A percentile compares a stretch with the other conserved stretches of the same genome.
Conservation (phyloP, 345 rosid species). For the Syzygium aromaticum region DNA sequence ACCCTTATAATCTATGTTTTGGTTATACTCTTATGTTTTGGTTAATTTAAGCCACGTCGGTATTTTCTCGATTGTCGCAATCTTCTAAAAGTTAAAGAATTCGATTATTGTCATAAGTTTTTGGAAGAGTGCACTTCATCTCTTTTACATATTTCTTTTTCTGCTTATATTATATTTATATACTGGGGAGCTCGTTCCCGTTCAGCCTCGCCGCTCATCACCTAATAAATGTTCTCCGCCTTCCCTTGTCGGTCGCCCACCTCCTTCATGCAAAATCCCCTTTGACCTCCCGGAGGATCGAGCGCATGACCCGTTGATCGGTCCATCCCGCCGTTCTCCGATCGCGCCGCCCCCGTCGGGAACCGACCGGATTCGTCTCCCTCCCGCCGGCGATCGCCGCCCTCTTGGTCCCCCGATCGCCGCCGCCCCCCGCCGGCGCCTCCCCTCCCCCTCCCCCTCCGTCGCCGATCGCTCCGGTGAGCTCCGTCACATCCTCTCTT, state of each 20-base stretch:
- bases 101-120: neutral
- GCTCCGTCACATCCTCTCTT: neutral
- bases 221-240: neutral
- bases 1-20: fast-evolving
- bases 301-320: neutral
- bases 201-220: neutral
- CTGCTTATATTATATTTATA: too few relatives aligned
- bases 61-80: neutral
- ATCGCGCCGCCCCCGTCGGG: neutral
- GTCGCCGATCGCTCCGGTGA: neutral
- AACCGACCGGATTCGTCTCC: neutral
- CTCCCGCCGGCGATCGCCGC: neutral
- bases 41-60: neutral
- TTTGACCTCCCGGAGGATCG: neutral
- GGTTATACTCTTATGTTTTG: fast-evolving
- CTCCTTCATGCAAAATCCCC: neutral
- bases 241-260: neutral
- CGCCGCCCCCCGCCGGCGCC: neutral
- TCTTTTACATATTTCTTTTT: neutral
- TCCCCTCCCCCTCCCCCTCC: neutral
- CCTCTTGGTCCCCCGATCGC: neutral
- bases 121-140: neutral
- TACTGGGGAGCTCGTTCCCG: neutral
- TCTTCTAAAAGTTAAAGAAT: neutral
- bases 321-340: neutral